phyloP scores from a whole-genome alignment of 208 protist species.

The Zelonia costaricensis region DNA sequence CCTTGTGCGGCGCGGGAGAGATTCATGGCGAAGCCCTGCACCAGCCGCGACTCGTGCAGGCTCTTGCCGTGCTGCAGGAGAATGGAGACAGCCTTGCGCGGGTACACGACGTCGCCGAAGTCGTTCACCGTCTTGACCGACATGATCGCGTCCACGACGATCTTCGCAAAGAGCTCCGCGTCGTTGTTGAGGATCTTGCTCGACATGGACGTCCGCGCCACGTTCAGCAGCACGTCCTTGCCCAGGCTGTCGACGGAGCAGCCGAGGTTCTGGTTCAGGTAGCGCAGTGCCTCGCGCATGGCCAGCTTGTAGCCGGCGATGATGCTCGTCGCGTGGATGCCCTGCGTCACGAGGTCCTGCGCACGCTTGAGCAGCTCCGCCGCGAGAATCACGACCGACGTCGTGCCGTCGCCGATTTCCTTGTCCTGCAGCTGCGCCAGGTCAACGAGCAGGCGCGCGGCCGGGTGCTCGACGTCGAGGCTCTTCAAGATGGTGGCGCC shows the following conservation, averaged over 20 bases:
- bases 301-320: constrained; percentile 99
- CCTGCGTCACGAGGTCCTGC: constrained; percentile 96
- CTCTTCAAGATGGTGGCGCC: constrained; percentile 97
- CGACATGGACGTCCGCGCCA: constrained; percentile 99
- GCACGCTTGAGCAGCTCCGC: constrained; percentile 98
- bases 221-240: constrained; percentile 96
- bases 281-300: constrained; percentile 95
- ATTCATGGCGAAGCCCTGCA: constrained; percentile 98
- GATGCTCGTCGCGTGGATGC: constrained; percentile 99
- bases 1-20: constrained; percentile 96
- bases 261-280: constrained; percentile 93
- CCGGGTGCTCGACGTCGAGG: constrained; percentile 95
- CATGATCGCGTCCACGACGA: constrained; percentile 94
- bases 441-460: constrained; percentile 98
- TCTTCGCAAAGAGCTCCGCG: constrained; percentile 97
- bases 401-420: constrained; percentile 99
- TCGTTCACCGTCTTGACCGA: constrained; percentile 93
- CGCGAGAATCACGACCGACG: constrained; percentile 99
- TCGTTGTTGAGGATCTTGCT: constrained; percentile 99
- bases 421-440: constrained; percentile 99
- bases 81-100: constrained; percentile 98
- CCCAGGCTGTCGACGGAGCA: constrained; percentile 89
- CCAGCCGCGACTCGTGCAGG: constrained; percentile 89
- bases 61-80: constrained; percentile 98
- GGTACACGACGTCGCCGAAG: constrained; percentile 95